phyloP scores from a whole-genome alignment of 805 yeast genomes.

The Yarrowia sp. region DNA sequence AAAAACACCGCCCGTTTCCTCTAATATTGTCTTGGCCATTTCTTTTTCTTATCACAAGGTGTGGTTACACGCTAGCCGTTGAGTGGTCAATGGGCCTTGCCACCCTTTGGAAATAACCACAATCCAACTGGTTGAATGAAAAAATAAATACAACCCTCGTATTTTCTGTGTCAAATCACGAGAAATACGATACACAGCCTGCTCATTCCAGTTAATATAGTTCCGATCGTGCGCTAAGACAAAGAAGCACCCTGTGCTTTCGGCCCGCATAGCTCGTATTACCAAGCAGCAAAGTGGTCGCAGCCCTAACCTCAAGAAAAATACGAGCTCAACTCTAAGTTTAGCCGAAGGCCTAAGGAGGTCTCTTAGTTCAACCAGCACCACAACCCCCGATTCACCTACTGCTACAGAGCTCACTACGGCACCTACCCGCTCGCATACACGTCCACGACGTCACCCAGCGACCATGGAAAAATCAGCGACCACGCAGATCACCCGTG shows the following conservation, averaged over 20 bases:
- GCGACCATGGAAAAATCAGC: constrained; percentile 13
- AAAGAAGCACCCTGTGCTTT: neutral
- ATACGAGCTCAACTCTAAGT: constrained; percentile 9
- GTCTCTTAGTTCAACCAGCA: neutral
- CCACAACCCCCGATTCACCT: no score
- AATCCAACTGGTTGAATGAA: no score
- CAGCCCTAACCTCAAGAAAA: neutral
- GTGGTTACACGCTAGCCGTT: no score
- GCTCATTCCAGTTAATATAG: neutral
- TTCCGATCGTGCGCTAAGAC: neutral
- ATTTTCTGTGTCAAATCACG: no score
- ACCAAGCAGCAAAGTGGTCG: neutral
- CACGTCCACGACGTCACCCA: no score
- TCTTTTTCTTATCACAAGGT: no score
- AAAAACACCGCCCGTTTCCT: no score
- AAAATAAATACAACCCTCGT: no score
- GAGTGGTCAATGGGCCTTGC: no score
- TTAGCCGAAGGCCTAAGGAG: neutral
- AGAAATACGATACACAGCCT: no score
- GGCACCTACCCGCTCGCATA: neutral
- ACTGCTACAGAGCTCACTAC: neutral
- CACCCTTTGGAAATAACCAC: no score
- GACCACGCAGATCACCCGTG: neutral
- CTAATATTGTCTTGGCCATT: no score
- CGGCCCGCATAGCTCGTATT: neutral